A percentile compares a stretch with the other conserved stretches of the same genome.
Conservation (phyloP, 805 yeast genomes). For the Candida pseudoglaebosa region DNA sequence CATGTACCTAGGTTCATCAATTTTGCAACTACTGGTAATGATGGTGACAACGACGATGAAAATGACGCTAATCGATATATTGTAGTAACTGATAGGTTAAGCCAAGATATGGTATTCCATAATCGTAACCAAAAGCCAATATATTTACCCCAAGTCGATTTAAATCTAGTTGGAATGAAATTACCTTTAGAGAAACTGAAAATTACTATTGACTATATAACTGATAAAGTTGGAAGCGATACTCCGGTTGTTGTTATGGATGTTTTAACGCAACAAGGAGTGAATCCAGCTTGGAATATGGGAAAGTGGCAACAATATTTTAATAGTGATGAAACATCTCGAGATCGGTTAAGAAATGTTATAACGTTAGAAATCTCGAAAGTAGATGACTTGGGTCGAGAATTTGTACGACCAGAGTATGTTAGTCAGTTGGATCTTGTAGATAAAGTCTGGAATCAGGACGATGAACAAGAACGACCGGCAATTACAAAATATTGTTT, state of each 20-base stretch:
- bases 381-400: conserved; percentile 41
- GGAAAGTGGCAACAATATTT: conserved; percentile 74
- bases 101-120: conserved; percentile 29
- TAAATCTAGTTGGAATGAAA: conserved; percentile 40
- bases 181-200: conserved; percentile 42
- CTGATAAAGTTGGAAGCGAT: conserved; percentile 59
- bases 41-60: conserved; percentile 11
- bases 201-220: conserved; percentile 53
- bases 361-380: conserved; percentile 75
- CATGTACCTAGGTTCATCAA: conserved; percentile 43
- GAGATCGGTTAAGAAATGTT: conserved; percentile 74
- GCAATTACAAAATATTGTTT: conserved; percentile 73
- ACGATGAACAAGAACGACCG: conserved; percentile 38
- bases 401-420: conserved; percentile 58
- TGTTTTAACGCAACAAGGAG: conserved; percentile 72
- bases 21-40: conserved; percentile 20
- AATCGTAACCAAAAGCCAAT: conserved; percentile 43
- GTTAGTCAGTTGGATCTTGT: conserved; percentile 69
- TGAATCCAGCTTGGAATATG: conserved; percentile 62
- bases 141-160: conserved; percentile 31
- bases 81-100: conserved; percentile 29
- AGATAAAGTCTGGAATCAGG: conserved; percentile 54
- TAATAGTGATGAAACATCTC: conserved; percentile 32
- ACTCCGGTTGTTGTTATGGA: conserved; percentile 80
- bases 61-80: conserved; percentile 14